phyloP scores from a whole-genome alignment of 1,139 yeast species.

The Pichia cactophila region DNA sequence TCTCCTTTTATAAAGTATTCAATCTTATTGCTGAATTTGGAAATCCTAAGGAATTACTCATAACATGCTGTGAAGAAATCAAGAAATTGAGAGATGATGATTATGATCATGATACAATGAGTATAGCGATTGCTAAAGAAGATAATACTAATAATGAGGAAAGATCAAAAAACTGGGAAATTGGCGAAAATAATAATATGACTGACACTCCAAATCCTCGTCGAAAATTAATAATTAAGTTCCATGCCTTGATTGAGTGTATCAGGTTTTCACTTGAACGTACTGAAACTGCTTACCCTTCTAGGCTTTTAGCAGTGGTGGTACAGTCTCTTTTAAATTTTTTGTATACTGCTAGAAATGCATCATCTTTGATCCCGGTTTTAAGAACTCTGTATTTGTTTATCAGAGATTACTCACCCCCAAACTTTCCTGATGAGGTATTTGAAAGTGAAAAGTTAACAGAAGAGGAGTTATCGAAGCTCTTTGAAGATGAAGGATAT shows the following conservation, averaged over 20 bases:
- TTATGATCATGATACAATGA: conserved; percentile 17
- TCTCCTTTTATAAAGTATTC: conserved; percentile 41
- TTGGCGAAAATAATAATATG: too few relatives aligned
- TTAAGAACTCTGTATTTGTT: conserved; percentile 57
- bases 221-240: conserved; percentile 33
- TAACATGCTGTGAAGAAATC: conserved; percentile 61
- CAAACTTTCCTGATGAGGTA: conserved; percentile 35
- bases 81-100: conserved; percentile 27
- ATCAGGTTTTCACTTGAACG: conserved; percentile 44
- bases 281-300: conserved; percentile 63
- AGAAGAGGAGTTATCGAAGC: conserved; percentile 33
- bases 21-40: conserved; percentile 56
- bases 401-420: conserved; percentile 54
- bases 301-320: conserved; percentile 65
- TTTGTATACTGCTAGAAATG: conserved; percentile 30
- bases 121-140: not conserved
- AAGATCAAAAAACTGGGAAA: not conserved
- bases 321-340: conserved; percentile 48
- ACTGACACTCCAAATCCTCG: conserved; percentile 1
- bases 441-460: conserved; percentile 25
- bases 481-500: conserved; percentile 46
- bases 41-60: conserved; percentile 69
- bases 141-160: not conserved
- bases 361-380: conserved; percentile 35
- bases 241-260: conserved; percentile 59